Evolutionary conservation across 805 yeast species (phyloP).

Genomic region (Kuraishia capsulata): DNA sequence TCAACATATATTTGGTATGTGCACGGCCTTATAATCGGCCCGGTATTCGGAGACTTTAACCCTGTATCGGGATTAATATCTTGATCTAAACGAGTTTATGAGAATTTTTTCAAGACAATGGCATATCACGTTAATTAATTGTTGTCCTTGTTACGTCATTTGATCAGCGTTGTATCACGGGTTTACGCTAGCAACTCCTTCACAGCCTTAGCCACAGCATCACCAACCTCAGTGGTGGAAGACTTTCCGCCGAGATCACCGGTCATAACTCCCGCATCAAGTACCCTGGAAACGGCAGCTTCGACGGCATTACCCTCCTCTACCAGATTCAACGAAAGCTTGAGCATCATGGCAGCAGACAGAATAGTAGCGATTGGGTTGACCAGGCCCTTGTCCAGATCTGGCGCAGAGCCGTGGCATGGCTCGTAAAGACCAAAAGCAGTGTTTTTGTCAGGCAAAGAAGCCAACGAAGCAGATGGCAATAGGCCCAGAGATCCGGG

Average conservation of each 20-base stretch:
- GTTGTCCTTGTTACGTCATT: too few relatives aligned
- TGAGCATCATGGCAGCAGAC: constrained; percentile 96
- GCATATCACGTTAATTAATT: too few relatives aligned
- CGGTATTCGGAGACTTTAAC: too few relatives aligned
- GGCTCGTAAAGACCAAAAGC: constrained; percentile 98
- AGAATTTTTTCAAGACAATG: too few relatives aligned
- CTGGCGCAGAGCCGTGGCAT: constrained; percentile 98
- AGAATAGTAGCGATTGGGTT: constrained; percentile 94
- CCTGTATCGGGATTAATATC: too few relatives aligned
- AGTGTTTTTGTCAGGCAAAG: constrained; percentile 89
- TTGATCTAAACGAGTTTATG: too few relatives aligned
- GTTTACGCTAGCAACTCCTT: constrained; percentile 18
- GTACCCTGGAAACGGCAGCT: constrained; percentile 73
- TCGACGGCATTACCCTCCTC: constrained; percentile 87
- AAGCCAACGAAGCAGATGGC: constrained; percentile 94
- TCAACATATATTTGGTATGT: too few relatives aligned
- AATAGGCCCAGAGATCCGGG: constrained; percentile 95
- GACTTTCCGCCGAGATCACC: constrained; percentile 85
- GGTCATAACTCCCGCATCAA: constrained; percentile 81
- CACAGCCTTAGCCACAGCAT: constrained; percentile 77
- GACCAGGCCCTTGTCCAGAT: constrained; percentile 76
- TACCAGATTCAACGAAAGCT: constrained; percentile 73
- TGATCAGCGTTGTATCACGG: too few relatives aligned
- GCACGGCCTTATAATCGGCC: too few relatives aligned
- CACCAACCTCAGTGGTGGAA: constrained; percentile 87